A percentile compares a stretch with the other conserved stretches of the same genome.
Conservation (phyloP, 208 protist genomes). For the Wallacemonas sp. region DNA sequence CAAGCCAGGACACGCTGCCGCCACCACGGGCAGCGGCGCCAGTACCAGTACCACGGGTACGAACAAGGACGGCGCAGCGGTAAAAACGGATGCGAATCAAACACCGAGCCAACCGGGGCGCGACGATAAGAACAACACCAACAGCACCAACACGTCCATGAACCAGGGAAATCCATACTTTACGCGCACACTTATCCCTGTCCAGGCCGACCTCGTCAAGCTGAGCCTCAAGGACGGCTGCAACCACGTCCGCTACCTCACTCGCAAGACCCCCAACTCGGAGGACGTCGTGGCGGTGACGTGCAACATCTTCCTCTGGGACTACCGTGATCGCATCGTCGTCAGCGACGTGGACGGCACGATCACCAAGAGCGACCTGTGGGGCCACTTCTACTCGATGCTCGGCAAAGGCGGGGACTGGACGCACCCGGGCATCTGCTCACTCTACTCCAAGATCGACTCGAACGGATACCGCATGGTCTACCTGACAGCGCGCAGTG, state of each 20-base stretch:
- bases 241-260: slow-evolving; percentile 93
- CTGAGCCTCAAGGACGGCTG: slow-evolving; percentile 86
- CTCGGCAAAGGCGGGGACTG: slow-evolving; percentile 92
- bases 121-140: background rate
- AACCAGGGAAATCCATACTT: slow-evolving; percentile 66
- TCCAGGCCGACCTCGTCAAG: slow-evolving; percentile 85
- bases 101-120: no score
- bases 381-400: slow-evolving; percentile 94
- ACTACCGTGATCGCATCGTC: slow-evolving; percentile 91
- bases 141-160: background rate
- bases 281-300: slow-evolving; percentile 66
- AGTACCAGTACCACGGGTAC: no score
- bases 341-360: slow-evolving; percentile 99
- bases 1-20: background rate
- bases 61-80: no score
- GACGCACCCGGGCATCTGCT: slow-evolving; percentile 95
- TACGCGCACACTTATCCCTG: slow-evolving; percentile 77
- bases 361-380: slow-evolving; percentile 97
- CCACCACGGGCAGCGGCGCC: background rate
- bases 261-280: slow-evolving; percentile 56
- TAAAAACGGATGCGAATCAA: no score
- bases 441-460: slow-evolving; percentile 93
- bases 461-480: slow-evolving; percentile 95
- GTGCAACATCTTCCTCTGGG: slow-evolving; percentile 94
- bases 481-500: slow-evolving; percentile 89